Evolutionary conservation across 179 eudicot genomes (phyloP).

Genomic region (Spinacia oleracea): DNA sequence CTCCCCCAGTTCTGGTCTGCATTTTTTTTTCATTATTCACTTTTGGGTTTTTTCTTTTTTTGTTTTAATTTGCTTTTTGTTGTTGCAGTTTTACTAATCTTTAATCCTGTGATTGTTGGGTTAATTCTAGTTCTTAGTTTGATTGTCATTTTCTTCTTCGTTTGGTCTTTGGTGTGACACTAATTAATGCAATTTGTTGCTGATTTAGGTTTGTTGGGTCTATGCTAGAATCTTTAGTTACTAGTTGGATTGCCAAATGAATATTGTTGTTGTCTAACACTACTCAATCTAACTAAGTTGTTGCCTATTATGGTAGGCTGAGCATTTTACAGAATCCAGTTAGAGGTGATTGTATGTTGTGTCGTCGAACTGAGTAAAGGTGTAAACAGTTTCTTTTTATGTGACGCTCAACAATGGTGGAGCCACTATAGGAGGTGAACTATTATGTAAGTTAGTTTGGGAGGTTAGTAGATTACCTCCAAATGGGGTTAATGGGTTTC

Average conservation of each 20-base stretch:
- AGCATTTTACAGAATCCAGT: not conserved
- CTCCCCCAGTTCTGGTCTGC: constrained; percentile 69
- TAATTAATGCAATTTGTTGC: constrained; percentile 6
- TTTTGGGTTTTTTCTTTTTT: not conserved
- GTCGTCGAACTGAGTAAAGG: not conserved
- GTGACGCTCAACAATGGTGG: not conserved
- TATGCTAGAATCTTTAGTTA: not conserved
- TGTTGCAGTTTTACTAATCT: not conserved
- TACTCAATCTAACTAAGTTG: not conserved
- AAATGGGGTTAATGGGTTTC: not conserved
- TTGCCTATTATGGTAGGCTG: not conserved
- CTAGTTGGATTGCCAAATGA: not conserved
- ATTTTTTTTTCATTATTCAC: constrained; percentile 7
- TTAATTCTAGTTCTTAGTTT: not conserved
- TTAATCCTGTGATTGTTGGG: constrained; percentile 6
- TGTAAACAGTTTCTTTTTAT: not conserved
- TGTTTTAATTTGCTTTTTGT: not conserved
- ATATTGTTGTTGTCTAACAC: not conserved
- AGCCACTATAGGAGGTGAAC: not conserved
- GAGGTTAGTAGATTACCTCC: not conserved
- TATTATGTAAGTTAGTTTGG: not conserved
- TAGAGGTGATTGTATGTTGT: constrained; percentile 3
- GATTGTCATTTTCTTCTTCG: not conserved
- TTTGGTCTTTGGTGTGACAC: not conserved
- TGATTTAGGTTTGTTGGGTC: not conserved